Evolutionary conservation across 148 eudicot genomes (phyloP), one percentile per base, ranked within the genome.

Genomic region (Rheum nobile): DNA sequence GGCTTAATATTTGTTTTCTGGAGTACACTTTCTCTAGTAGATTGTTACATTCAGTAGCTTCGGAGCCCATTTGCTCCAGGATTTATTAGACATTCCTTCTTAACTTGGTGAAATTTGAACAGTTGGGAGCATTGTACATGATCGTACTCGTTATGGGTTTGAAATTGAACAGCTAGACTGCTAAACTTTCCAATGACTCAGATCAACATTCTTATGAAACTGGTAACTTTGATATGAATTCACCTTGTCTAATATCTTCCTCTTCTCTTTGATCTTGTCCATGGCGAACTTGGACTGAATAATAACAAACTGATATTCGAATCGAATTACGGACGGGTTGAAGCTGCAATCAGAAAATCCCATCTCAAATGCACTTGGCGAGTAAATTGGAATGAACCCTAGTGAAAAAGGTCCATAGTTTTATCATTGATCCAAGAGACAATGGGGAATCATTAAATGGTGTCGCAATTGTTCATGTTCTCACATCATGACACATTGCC

Each of bases 11-110:
- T 35, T 75, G 68, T 71, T 57, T 50, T 71, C 67, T 76, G 79
- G 81, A 54, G 55, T 61, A 11, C 2, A 46, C 5, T 68, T 72
- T 38, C 77, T 72, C 74, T 70, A 73, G 75, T 46, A 59, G 35
- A 70, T 71, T 71, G 61, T 46, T 31, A 69, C 12, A 9, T 47
- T 61, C 42, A 31, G 72, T 47, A 71, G 74, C 48, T 44, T 24
- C 59, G 82, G 85, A 78, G 81, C 81, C 77, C 76, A 82, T 82
- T 82, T 43, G 81, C 79, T 82, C 84, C 81, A 61, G 47, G 59
- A 75, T 73, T 67, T 78, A 44, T 41, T 32, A 52, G 77, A 44
- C 41, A 24, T 65, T 31, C 70, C 21, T 65, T 65, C 70, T 65
- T 34, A 17, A 31, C 5, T 65, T 34, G 7, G 10, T 32, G 21